Conservation (phyloP, 1,284 basidiomycete species). For the Malassezia sympodialis region DNA sequence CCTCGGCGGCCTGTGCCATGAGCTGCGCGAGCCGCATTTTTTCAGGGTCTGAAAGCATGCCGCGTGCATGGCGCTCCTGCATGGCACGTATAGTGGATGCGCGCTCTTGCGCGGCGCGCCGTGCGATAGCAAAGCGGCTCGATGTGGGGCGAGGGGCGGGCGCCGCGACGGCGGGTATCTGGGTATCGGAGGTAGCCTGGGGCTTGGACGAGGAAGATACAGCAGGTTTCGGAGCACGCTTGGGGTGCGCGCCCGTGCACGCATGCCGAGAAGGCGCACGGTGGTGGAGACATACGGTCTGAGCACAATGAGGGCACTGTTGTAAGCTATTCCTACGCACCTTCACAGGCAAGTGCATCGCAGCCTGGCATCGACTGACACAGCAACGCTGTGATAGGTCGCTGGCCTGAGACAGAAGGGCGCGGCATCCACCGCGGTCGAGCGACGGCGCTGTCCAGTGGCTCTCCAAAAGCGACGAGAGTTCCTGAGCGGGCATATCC, state of each 20-base stretch:
- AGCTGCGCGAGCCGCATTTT: slow-evolving; percentile 7
- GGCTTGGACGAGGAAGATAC: background rate
- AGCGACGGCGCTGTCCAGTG: slow-evolving; percentile 2
- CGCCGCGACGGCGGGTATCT: background rate
- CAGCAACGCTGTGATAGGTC: background rate
- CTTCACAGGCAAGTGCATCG: background rate
- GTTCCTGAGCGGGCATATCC: background rate
- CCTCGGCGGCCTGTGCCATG: slow-evolving; percentile 11
- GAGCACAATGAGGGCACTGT: slow-evolving; percentile 6
- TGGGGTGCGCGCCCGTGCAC: background rate
- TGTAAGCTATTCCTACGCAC: background rate
- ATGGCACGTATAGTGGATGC: slow-evolving; percentile 11
- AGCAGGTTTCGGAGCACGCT: background rate
- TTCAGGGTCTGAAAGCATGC: slow-evolving; percentile 4
- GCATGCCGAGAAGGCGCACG: slow-evolving; percentile 12
- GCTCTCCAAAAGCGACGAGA: background rate
- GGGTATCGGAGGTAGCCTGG: background rate
- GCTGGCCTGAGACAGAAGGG: background rate
- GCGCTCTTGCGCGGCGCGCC: slow-evolving; percentile 12
- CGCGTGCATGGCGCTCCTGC: slow-evolving; percentile 10
- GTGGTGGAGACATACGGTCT: background rate
- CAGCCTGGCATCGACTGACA: background rate
- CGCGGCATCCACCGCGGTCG: slow-evolving; percentile 9
- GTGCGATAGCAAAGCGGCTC: background rate
- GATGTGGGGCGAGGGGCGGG: background rate